Evolutionary conservation across 805 yeast genomes (phyloP), one percentile per base, ranked within the genome.

Genomic region (Cyberlindnera maritima): DNA sequence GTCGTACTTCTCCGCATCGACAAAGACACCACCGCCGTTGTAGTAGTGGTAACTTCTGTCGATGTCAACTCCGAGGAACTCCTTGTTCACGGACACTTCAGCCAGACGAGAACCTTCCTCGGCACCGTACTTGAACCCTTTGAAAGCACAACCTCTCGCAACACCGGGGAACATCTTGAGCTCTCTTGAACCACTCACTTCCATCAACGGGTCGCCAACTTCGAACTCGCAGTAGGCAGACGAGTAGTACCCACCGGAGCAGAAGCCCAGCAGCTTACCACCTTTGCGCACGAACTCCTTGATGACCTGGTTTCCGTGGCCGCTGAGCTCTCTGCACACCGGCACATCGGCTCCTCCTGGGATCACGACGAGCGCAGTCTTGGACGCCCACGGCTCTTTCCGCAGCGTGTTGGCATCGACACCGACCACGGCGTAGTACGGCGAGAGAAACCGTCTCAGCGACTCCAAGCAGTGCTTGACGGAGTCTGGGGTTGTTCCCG

Each of bases 261-360:
- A 94, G 53, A 94, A 80, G 0, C 99, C 99, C 18, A 92, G 64
- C 59, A 71, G 89, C 41, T 72, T 70, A 2, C 99, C 99, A 26
- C 98, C 99, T 45, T 72, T 71, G 26, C 80, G 71, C 1, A 89
- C 89, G 55, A 74, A 89, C 41, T 79, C 79, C 23, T 68, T 64
- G 51, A 89, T 87, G 33, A 72, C 69, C 10, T 67, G 58, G 57
- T 84, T 87, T 0, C 90, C 88, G 2, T 65, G 67, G 1, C 96
- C 92, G 58, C 85, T 82, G 52, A 95, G 75, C 4, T 76, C 79
- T 43, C 74, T 71, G 53, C 96, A 88, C 55, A 84, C 80, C 0
- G 97, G 97, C 42, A 89, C 68, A 62, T 94, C 99, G 1, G 98
- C 97, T 8, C 99, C 99, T 4, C 99, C 99, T 0, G 99, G 99